Percentiles rank a stretch among this genome's conserved stretches.
Conservation (phyloP, 2,329 filamentous ascomycete species). For the Monosporascus sp. region DNA sequence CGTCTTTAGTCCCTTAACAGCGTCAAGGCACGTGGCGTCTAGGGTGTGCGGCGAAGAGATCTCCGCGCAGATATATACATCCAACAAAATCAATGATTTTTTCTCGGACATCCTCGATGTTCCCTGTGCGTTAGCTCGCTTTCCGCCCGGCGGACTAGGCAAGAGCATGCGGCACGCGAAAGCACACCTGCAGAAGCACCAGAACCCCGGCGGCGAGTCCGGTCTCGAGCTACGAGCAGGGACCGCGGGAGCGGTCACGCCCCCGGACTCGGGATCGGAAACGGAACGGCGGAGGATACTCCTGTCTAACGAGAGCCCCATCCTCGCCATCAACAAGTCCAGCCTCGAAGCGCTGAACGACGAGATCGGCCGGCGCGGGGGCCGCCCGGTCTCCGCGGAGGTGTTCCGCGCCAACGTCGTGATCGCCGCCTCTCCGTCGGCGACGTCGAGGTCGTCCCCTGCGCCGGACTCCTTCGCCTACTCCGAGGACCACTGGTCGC, state of each 20-base stretch:
- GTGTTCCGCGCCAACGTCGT: slow-evolving; percentile 90
- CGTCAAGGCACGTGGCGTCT: slow-evolving; percentile 44
- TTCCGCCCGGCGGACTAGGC: slow-evolving; percentile 62
- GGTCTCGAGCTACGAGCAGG: slow-evolving; percentile 42
- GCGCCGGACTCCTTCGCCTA: slow-evolving; percentile 54
- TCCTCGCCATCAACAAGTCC: slow-evolving; percentile 74
- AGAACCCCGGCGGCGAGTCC: slow-evolving; percentile 25
- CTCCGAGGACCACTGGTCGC: slow-evolving; percentile 73
- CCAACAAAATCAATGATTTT: slow-evolving; percentile 62
- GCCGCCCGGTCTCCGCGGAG: slow-evolving; percentile 61
- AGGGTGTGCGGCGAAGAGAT: slow-evolving; percentile 82
- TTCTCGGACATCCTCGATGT: slow-evolving; percentile 72
- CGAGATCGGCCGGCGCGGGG: slow-evolving; percentile 58
- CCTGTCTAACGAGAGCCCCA: slow-evolving; percentile 89
- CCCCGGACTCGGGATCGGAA: slow-evolving; percentile 54
- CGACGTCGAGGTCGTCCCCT: slow-evolving; percentile 5
- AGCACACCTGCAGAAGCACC: slow-evolving; percentile 59
- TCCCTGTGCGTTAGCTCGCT: slow-evolving; percentile 78
- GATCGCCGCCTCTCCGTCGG: slow-evolving; percentile 35
- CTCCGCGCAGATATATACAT: slow-evolving; percentile 64
- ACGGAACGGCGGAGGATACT: slow-evolving; percentile 54
- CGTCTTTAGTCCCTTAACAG: slow-evolving; percentile 40
- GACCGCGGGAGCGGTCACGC: slow-evolving; percentile 49
- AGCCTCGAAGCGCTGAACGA: slow-evolving; percentile 76
- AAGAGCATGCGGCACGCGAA: slow-evolving; percentile 65